Base-by-base conservation (phyloP, 1,284 basidiomycete species). In the Irpex sp. region DNA sequence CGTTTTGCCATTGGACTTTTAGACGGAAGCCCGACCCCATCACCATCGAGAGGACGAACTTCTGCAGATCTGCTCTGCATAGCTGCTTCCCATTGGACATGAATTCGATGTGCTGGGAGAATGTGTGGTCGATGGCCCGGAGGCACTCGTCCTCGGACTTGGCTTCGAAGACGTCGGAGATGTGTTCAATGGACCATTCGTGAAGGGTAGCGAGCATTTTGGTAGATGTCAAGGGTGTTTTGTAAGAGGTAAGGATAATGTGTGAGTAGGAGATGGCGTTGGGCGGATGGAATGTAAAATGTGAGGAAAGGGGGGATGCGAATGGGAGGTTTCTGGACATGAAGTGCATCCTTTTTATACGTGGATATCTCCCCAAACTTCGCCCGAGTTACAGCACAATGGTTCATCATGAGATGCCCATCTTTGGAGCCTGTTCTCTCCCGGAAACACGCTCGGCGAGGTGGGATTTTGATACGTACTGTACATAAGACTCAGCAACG, bases 161-260 rank as follows among this genome's bases (percentile, higher is more conserved):
- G 4, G 82, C 81, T 70, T 85, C 83, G 69, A 86, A 86, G 58
- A 86, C 75, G 43, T 72, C 71, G 46, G 72, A 73, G 62, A 85
- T 85, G 68, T 83, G 83, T 61, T 77, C 72, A 43, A 74, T 68
- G 2, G 83, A 85, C 84, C 83, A 86, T n/a, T 80, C 74, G 43
- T 80, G 76, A 64, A 85, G 74, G 13, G 80, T 78, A 61, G 75
- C 72, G 63, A 70, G 69, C 59, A 83, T 78, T 64, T 35, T 26
- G 55, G 54, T 11, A n/a, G 15, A 57, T 17, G 21, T 55, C 9
- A 55, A 55, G 4, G n/a, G 9, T 33, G 56, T 57, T 46, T 59
- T 58, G 47, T 6, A 33, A 59, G 57, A 33, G 57, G 49, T 58
- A 33, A 19, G 33, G 26, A 61, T n/a, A 35, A 57, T 5, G 59